Conservation (phyloP, 495 filamentous ascomycete genomes). For the Penicillium bialowiezense region DNA sequence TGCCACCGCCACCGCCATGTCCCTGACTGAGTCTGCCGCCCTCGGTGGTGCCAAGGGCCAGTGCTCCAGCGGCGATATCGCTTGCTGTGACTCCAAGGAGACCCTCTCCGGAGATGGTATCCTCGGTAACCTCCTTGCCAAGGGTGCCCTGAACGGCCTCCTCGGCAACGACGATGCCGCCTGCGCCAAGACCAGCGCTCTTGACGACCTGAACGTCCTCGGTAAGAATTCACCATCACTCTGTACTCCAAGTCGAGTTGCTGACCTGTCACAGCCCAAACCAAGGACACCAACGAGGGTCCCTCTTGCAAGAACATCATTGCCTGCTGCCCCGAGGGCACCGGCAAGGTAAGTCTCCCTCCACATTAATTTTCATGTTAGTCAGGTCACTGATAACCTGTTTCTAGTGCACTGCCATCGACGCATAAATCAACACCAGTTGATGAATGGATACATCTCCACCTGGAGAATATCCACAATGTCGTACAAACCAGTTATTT, state of each 20-base stretch:
- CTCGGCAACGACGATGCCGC: constrained; percentile 6
- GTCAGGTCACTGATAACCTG: no score
- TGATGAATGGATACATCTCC: no score
- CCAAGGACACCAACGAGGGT: background rate
- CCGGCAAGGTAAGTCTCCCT: background rate
- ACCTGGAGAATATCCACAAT: no score
- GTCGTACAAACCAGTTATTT: no score
- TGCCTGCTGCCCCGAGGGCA: constrained; percentile 1
- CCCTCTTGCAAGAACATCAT: constrained; percentile 3
- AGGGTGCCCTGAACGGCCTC: constrained; percentile 6
- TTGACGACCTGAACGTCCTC: constrained; percentile 3
- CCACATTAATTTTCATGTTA: no score
- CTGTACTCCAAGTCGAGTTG: background rate
- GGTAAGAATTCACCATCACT: background rate
- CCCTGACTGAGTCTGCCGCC: background rate
- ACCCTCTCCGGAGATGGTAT: background rate
- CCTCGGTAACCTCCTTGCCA: constrained; percentile 2
- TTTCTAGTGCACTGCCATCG: background rate
- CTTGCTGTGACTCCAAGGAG: constrained; percentile 6
- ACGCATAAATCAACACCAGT: background rate
- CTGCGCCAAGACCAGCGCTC: background rate
- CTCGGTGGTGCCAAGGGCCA: background rate
- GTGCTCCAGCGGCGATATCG: background rate
- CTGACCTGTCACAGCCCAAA: background rate
- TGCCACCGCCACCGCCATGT: background rate